Percentiles rank a stretch among this genome's conserved stretches.
These are phyloP conservation scores for Gilbertella persicaria DNA, from an alignment of 371 early-diverging fungal genomes.

Conservation along the genomic window DNA sequence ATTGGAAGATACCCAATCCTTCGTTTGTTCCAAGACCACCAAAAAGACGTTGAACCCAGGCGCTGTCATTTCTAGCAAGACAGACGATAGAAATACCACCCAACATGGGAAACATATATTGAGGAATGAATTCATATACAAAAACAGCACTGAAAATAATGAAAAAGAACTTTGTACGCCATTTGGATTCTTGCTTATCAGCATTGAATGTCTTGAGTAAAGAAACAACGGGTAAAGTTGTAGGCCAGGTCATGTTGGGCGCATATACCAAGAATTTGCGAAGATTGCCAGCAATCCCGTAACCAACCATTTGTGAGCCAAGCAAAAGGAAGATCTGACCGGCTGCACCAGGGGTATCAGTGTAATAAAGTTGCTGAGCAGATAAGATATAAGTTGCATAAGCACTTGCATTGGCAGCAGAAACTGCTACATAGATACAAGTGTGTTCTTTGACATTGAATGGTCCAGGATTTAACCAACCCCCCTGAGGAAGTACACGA, in stretches of 20 bases:
- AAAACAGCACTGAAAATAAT: slow-evolving; percentile 40
- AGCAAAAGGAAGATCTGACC: slow-evolving; percentile 57
- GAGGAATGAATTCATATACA: slow-evolving; percentile 50
- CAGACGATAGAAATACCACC: slow-evolving; percentile 58
- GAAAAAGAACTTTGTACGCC: slow-evolving; percentile 60
- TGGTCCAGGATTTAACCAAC: slow-evolving; percentile 49
- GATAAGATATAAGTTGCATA: slow-evolving; percentile 57
- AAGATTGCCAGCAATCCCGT: slow-evolving; percentile 82
- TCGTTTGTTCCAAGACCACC: slow-evolving; percentile 49
- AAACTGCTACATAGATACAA: slow-evolving; percentile 43
- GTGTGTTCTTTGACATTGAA: slow-evolving; percentile 49
- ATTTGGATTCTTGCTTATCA: slow-evolving; percentile 58
- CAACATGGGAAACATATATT: slow-evolving; percentile 48
- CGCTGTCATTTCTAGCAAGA: slow-evolving; percentile 38
- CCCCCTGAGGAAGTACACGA: slow-evolving; percentile 25
- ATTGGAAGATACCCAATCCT: slow-evolving; percentile 50
- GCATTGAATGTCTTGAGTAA: slow-evolving; percentile 73
- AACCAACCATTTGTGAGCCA: slow-evolving; percentile 80
- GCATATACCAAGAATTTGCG: slow-evolving; percentile 83
- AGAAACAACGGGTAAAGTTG: slow-evolving; percentile 72
- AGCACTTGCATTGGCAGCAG: slow-evolving; percentile 38
- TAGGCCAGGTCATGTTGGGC: slow-evolving; percentile 88
- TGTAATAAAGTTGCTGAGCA: slow-evolving; percentile 57
- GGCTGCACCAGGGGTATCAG: slow-evolving; percentile 42
- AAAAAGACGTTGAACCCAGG: slow-evolving; percentile 55